A percentile compares a stretch with the other conserved stretches of the same genome.
phyloP scores from a whole-genome alignment of 768 basidiomycete genomes.

The Nidula microcarpa region DNA sequence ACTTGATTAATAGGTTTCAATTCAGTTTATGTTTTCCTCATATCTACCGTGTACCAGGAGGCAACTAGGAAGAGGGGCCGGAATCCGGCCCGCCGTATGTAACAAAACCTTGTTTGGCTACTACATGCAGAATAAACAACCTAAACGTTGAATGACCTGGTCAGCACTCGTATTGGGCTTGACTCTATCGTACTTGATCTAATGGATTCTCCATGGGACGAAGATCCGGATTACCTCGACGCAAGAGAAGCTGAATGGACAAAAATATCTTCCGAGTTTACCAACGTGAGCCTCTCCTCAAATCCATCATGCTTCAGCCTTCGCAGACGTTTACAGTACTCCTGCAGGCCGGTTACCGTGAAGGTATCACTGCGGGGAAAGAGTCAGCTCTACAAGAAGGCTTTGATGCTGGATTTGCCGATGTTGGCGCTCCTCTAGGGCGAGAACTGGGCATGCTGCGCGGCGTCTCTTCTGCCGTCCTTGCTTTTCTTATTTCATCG shows the following conservation, averaged over 20 bases:
- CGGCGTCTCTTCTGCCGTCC: constrained; percentile 63
- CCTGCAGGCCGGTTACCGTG: constrained; percentile 85
- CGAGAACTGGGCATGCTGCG: constrained; percentile 75
- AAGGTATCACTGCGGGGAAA: constrained; percentile 93
- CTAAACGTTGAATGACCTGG: neutral
- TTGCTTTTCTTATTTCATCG: constrained; percentile 49
- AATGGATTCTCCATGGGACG: constrained; percentile 65
- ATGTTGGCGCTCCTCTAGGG: constrained; percentile 69
- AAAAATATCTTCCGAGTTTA: constrained; percentile 65
- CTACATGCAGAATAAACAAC: too few species aligned
- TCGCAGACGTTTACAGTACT: neutral
- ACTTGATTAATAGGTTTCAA: too few species aligned
- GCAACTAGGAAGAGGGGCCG: too few species aligned
- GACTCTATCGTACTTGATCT: neutral
- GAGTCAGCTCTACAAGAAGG: constrained; percentile 83
- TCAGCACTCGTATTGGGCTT: neutral
- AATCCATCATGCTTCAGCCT: neutral
- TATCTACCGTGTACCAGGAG: too few species aligned
- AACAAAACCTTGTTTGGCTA: too few species aligned
- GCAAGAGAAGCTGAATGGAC: constrained; percentile 59
- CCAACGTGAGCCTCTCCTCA: constrained; percentile 45
- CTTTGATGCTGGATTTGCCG: constrained; percentile 83
- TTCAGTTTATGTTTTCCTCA: too few species aligned
- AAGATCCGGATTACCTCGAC: constrained; percentile 28
- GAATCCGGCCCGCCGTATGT: too few species aligned